Evolutionary conservation across 2,329 filamentous ascomycete species (phyloP), one percentile per base, ranked within the genome.

Genomic region (Arthrinium puccinioides): DNA sequence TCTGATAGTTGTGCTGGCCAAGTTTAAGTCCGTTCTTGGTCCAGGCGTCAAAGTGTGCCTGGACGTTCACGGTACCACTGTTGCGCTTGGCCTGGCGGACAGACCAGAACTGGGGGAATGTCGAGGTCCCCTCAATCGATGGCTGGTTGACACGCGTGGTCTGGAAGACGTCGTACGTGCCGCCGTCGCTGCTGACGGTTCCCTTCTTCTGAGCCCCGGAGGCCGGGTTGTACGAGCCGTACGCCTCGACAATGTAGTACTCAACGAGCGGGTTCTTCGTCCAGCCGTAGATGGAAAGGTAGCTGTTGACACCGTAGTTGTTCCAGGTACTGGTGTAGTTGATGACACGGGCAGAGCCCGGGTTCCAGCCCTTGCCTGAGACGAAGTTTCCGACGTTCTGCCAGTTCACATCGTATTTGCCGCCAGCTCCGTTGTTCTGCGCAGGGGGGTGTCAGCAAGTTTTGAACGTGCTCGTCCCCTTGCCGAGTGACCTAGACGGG

Each of bases 101-200:
- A 28, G 62, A 67, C 66, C 67, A 72, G 59, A 64, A 74, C 55
- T 74, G 70, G 50, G 66, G 57, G 54, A 73, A 72, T 36, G 63
- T 62, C 36, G 47, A 41, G 20, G 66, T 69, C 37, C 67, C 67
- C 40, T 66, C 51, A 44, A 72, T 70, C 32, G 56, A 62, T 16
- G 65, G 64, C 48, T 59, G 52, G 51, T 67, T 67, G 48, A 55
- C 52, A 39, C 55, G 53, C 44, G 53, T 52, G 21, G 51, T 59
- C 44, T 50, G 52, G 50, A 56, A 60, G 38, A 61, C 47, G 46
- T 58, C 56, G 47, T 61, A 61, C 18, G 48, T 52, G 43, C 49
- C 44, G 41, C 55, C 58, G 44, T 59, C 58, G 37, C 46, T 49
- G 40, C 47, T 44, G 44, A 61, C 44, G 9, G 41, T 39, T 39